These are phyloP conservation scores for Neotropicomus parvogracilis DNA, from an alignment of 1,284 basidiomycete species.

Conservation along the genomic window DNA sequence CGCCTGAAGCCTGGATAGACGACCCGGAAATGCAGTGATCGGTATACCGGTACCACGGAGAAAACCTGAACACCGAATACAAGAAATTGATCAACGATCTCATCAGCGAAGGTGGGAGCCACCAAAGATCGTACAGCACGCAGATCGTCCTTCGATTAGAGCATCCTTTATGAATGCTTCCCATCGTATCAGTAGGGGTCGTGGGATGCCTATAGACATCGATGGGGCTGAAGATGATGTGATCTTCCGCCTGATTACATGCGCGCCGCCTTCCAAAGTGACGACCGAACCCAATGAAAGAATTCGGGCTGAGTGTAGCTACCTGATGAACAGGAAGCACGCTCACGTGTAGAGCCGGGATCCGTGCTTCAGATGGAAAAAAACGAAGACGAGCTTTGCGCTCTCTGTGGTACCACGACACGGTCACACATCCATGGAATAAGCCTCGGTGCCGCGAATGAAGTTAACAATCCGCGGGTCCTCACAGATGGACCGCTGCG, in stretches of 20 bases:
- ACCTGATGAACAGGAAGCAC: background rate
- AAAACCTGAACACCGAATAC: slow-evolving; percentile 3
- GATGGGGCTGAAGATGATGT: slow-evolving; percentile 3
- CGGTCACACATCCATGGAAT: slow-evolving; percentile 1
- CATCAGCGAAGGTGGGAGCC: background rate
- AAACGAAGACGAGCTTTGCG: too few relatives aligned
- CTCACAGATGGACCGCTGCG: background rate
- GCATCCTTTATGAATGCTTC: background rate
- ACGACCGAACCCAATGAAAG: background rate
- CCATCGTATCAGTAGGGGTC: slow-evolving; percentile 1
- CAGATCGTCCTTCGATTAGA: slow-evolving; percentile 5
- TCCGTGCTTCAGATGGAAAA: too few relatives aligned
- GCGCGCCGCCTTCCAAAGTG: background rate
- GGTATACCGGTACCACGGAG: slow-evolving; percentile 5
- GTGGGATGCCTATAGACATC: background rate
- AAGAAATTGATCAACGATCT: background rate
- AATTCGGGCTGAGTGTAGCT: background rate
- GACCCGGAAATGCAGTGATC: background rate
- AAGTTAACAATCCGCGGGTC: background rate
- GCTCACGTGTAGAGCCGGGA: too few relatives aligned
- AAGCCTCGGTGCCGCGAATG: background rate
- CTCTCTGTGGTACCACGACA: background rate
- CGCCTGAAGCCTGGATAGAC: background rate
- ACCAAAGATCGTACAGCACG: slow-evolving; percentile 8
- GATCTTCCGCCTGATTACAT: slow-evolving; percentile 1